Conservation (phyloP, 78 protist genomes). For the Cavenderia fasciculata region DNA sequence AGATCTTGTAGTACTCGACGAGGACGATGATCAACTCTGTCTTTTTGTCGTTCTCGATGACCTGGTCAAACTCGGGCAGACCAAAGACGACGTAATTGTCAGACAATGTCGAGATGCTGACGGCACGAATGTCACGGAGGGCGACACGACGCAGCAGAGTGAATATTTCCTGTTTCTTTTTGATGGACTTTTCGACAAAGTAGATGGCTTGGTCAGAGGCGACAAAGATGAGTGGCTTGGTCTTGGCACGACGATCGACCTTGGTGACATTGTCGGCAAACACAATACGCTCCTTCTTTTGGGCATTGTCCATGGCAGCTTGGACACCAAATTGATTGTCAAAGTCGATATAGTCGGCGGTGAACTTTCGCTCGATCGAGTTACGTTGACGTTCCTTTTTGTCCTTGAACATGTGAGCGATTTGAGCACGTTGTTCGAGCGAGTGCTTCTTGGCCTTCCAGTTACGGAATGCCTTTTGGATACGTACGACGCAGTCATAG, state of each 20-base stretch:
- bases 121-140: conserved; percentile 51
- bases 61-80: conserved; percentile 79
- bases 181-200: conserved; percentile 73
- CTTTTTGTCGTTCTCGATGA: conserved; percentile 82
- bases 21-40: conserved; percentile 76
- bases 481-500: conserved; percentile 52
- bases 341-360: conserved; percentile 79
- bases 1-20: conserved; percentile 54
- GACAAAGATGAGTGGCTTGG: conserved; percentile 56
- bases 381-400: conserved; percentile 85
- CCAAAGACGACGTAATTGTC: conserved; percentile 81
- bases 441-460: conserved; percentile 84
- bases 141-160: conserved; percentile 40
- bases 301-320: conserved; percentile 69
- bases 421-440: conserved; percentile 80
- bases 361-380: conserved; percentile 77
- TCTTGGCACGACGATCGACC: conserved; percentile 73
- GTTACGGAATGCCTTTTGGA: conserved; percentile 76
- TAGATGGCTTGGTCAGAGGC: conserved; percentile 78
- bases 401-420: conserved; percentile 72
- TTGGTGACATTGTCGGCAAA: conserved; percentile 74
- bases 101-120: conserved; percentile 31
- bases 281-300: conserved; percentile 75
- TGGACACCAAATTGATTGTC: conserved; percentile 81
- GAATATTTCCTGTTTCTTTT: conserved; percentile 50